Base-by-base conservation (phyloP, 768 basidiomycete species). In the Collybiopsis luxurians region DNA sequence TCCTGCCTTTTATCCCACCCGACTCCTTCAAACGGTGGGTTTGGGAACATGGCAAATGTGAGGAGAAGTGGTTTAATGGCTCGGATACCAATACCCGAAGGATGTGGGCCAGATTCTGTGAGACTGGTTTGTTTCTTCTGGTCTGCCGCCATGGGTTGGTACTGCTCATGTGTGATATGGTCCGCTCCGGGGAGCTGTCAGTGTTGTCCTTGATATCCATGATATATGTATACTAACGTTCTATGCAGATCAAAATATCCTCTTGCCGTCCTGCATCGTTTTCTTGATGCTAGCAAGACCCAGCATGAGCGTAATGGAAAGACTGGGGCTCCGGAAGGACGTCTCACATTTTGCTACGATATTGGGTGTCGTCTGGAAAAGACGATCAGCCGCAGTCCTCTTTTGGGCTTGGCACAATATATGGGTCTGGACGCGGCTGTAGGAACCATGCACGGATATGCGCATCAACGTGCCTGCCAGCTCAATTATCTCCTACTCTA, bases 121-220 rank as follows among this genome's bases (percentile, higher is more conserved):
- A 65, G 54, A 61, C 64, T 10, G 64, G 65, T 12, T 28, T 67
- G 11, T 69, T 68, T 40, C 23, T 68, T 3, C 40, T 61, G 4
- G 47, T 61, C 3, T 69, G 68, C 49, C 56, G 60, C 0, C 67
- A 69, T 58, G 64, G 65, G 1, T 62, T 67, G 7, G 54, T 59
- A 1, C 59, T 66, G 1, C 21, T 59, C 0, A 62, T 60, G 0
- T 56, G 53, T 15, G 67, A 66, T 47, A 72, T 67, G 68, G 64
- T 70, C 6, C 56, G 55, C 12, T 69, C 68, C 49, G 67, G 69
- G n/a, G n/a, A n/a, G n/a, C n/a, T n/a, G n/a, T n/a, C n/a, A n/a
- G n/a, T n/a, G n/a, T n/a, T n/a, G n/a, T n/a, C n/a, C n/a, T n/a
- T n/a, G n/a, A n/a, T n/a, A n/a, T n/a, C n/a, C n/a, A n/a, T n/a